Percentiles rank a stretch among this genome's conserved stretches.
phyloP scores from a whole-genome alignment of 805 yeast genomes.

The Candida ulmi region DNA sequence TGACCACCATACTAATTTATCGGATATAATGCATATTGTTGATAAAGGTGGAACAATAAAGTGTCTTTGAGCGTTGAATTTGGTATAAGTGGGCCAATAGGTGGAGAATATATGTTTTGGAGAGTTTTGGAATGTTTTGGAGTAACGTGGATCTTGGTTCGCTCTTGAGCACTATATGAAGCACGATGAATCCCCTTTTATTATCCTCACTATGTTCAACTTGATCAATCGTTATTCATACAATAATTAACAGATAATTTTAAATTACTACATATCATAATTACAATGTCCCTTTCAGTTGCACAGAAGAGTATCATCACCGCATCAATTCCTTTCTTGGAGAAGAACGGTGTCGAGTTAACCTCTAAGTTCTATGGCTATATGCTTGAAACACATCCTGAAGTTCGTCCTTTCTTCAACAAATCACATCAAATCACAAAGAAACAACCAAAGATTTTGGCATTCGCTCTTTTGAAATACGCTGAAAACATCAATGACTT shows the following conservation, averaged over 20 bases:
- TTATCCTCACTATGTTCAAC: neutral
- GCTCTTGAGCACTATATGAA: neutral
- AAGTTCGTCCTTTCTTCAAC: slow-evolving; percentile 57
- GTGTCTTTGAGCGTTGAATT: no score
- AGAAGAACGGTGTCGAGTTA: slow-evolving; percentile 47
- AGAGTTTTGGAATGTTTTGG: neutral
- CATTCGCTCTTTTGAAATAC: slow-evolving; percentile 53
- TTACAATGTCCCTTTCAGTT: slow-evolving; percentile 21
- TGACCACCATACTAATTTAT: slow-evolving; percentile 3
- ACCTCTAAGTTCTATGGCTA: slow-evolving; percentile 49
- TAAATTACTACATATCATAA: neutral
- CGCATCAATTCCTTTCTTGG: slow-evolving; percentile 51
- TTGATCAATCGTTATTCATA: no score
- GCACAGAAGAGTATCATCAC: slow-evolving; percentile 32
- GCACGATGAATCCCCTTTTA: no score
- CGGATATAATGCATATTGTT: slow-evolving; percentile 5
- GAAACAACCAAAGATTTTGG: slow-evolving; percentile 59
- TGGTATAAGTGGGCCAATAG: no score
- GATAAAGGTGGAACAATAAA: neutral
- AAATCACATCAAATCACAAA: slow-evolving; percentile 47
- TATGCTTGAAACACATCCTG: slow-evolving; percentile 50
- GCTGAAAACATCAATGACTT: slow-evolving; percentile 60
- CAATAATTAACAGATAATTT: no score
- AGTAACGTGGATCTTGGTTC: no score
- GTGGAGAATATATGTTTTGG: no score